phyloP scores from a whole-genome alignment of 495 filamentous ascomycete species.

The Hypoxylon cercidicola region DNA sequence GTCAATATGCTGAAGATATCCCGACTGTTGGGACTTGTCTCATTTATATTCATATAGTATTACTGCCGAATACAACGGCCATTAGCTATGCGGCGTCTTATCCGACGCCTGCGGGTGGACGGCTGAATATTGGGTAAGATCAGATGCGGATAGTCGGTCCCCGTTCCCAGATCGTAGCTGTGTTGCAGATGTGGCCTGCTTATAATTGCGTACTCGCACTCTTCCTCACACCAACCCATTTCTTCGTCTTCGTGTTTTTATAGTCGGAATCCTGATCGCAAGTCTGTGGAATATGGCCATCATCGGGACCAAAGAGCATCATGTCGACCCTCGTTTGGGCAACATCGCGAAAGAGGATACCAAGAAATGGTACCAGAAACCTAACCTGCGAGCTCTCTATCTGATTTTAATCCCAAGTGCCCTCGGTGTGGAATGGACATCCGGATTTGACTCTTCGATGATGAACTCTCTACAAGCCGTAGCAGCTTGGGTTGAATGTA shows the following conservation, averaged over 20 bases:
- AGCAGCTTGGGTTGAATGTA: constrained; percentile 61
- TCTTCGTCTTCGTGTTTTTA: background rate
- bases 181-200: background rate
- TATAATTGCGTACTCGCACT: background rate
- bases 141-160: constrained; percentile 30
- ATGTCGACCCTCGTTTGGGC: constrained; percentile 35
- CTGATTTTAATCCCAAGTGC: constrained; percentile 62
- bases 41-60: background rate
- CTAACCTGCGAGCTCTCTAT: constrained; percentile 64
- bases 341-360: constrained; percentile 52
- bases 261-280: background rate
- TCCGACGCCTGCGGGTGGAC: constrained; percentile 13
- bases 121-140: constrained; percentile 36
- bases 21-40: no score
- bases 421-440: constrained; percentile 70
- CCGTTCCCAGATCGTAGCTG: constrained; percentile 24
- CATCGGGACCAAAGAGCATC: constrained; percentile 36
- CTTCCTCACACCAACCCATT: background rate
- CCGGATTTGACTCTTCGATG: constrained; percentile 69
- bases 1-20: no score
- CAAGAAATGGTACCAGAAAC: constrained; percentile 64
- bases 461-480: constrained; percentile 68
- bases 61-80: background rate
- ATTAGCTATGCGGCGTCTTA: background rate
- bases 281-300: no score